Evolutionary conservation across 2,329 filamentous ascomycete genomes (phyloP), one percentile per base, ranked within the genome.

Genomic region (Exophiala bonariae): DNA sequence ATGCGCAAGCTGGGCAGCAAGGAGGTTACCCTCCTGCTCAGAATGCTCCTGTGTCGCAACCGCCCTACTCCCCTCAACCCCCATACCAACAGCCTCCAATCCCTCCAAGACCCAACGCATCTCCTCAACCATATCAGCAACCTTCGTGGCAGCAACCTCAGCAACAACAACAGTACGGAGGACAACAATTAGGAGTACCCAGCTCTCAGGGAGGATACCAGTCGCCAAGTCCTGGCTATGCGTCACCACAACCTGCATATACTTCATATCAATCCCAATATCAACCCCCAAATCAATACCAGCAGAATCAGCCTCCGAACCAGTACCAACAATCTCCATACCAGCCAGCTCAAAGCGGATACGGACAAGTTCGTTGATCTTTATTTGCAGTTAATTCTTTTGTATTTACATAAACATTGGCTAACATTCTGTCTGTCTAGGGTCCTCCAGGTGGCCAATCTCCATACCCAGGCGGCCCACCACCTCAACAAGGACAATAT

Each of bases 101-200:
- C 42, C 59, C 61, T 44, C 60, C 65, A 37, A 59, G 62, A 44
- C 63, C 64, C 23, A 63, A 55, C 46, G 63, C 67, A 48, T 60
- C 63, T 30, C 67, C 61, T 41, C 60, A 62, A 38, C 56, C 58
- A 38, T 71, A 71, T 46, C 63, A 70, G 33, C 70, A 69, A 47
- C 63, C 66, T 44, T 55, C 67, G 40, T 69, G 67, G 45, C 64
- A 65, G 34, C 62, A 62, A 11, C 61, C 64, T 16, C 67, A 71
- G 34, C 69, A 64, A 32, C 66, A 70, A 43, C 56, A 56, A 45
- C 53, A 61, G 20, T 68, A 66, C 45, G 61, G n/a, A n/a, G n/a
- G 63, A 40, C 61, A 63, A 43, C 66, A 67, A 37, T 58, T 59
- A 43, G 64, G 67, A 50, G 59, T 61, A 47, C 51, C 50, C n/a